Percentiles rank a stretch among this genome's conserved stretches.
Evolutionary conservation across 176 grass and related monocot species (phyloP).

Genomic region (Ampelocalamus luodianensis): DNA sequence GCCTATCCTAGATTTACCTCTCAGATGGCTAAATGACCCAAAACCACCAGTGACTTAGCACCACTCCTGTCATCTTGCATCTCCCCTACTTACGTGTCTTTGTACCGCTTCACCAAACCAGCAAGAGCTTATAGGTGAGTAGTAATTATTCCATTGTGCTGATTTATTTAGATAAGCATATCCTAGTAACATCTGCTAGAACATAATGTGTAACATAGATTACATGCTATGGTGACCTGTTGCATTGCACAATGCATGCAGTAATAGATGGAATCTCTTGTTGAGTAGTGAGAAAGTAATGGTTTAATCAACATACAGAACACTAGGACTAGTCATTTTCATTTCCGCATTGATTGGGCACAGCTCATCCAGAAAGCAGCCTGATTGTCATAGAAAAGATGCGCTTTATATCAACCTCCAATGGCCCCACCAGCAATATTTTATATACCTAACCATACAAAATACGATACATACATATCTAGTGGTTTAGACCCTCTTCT

Average conservation of each 20-base stretch:
- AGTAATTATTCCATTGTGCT: not conserved
- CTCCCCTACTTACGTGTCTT: not conserved
- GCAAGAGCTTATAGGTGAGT: not conserved
- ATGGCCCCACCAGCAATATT: not conserved
- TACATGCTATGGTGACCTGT: not conserved
- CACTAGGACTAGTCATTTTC: not conserved
- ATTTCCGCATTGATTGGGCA: not conserved
- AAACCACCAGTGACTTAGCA: not conserved
- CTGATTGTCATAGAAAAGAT: not conserved
- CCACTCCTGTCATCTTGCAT: not conserved
- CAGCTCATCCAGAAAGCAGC: not conserved
- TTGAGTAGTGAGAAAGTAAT: not conserved
- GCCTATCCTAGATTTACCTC: not conserved
- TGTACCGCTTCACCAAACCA: not conserved
- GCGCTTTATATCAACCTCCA: not conserved
- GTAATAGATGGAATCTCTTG: conserved; percentile 17
- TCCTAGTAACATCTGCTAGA: not conserved
- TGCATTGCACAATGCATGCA: not conserved
- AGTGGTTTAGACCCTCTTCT: not conserved
- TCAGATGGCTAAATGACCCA: not conserved
- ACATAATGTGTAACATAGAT: not conserved
- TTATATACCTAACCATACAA: not conserved
- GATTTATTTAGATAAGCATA: not conserved
- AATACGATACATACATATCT: not conserved
- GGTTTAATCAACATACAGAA: not conserved